Percentiles rank a stretch among this genome's conserved stretches.
Evolutionary conservation across 768 basidiomycete genomes (phyloP).

Genomic region (Boletales sp.): DNA sequence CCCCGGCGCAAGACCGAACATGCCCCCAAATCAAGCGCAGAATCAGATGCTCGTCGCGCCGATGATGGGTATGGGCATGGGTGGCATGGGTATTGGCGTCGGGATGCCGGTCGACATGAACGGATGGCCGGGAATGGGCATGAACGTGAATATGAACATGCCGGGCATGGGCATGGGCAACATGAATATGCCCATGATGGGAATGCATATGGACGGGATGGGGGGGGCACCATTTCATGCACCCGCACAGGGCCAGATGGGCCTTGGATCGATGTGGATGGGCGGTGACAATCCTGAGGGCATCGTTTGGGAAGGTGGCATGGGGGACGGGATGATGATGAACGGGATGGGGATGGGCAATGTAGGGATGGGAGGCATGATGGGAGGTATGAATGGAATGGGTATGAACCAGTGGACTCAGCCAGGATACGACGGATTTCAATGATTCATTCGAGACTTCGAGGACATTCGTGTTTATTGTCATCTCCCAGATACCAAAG

Average conservation of each 20-base stretch:
- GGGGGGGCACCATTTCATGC: conserved; percentile 22
- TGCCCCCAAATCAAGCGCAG: conserved; percentile 15
- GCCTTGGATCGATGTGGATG: conserved; percentile 33
- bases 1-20: conserved; percentile 14
- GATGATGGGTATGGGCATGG: conserved; percentile 42
- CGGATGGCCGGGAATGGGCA: conserved; percentile 34
- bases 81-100: conserved; percentile 35
- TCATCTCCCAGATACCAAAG: conserved; percentile 2
- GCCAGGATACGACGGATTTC: conserved; percentile 31
- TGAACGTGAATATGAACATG: conserved; percentile 38
- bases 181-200: conserved; percentile 39
- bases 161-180: conserved; percentile 39
- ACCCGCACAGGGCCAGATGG: conserved; percentile 21
- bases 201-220: conserved; percentile 38
- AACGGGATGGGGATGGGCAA: conserved; percentile 35
- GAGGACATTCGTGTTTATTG: neutral
- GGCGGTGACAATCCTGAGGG: conserved; percentile 29
- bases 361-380: conserved; percentile 31
- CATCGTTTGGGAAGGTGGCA: conserved; percentile 36
- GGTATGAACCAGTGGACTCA: conserved; percentile 40
- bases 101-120: conserved; percentile 33
- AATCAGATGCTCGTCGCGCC: conserved; percentile 34
- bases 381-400: conserved; percentile 34
- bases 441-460: conserved; percentile 12
- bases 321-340: conserved; percentile 44